Evolutionary conservation across 2,329 filamentous ascomycete genomes (phyloP), one percentile per base, ranked within the genome.

Genomic region (Alternaria sp.): DNA sequence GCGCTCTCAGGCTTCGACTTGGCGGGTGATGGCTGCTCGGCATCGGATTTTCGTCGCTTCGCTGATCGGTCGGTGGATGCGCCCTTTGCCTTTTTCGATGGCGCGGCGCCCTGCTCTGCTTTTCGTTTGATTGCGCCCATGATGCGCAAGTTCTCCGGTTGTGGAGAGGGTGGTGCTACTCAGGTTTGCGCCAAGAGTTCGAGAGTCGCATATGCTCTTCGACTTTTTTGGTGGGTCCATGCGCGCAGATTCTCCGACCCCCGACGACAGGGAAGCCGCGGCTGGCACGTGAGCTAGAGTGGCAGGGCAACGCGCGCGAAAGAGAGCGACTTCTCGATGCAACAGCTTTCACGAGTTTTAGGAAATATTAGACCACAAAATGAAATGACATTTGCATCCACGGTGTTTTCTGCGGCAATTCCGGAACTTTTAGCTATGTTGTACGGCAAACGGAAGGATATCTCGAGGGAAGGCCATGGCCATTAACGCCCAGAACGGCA

Each of bases 81-180:
- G 52, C 61, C 59, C 62, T 76, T 78, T 5, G 76, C 69, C 57
- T 76, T 78, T 61, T 79, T 79, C 5, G 71, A 66, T 23, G 70
- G 71, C 28, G 68, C 66, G 43, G 65, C 67, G 51, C 72, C 70
- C 61, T 73, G 71, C 45, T 81, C 81, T 60, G 83, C 83, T 67
- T 83, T 84, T 59, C 83, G 75, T 73, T 85, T 85, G 13, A 80
- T 71, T 26, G 81, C 77, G 65, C 80, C 81, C 83, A 85, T 85
- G 50, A 60, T 66, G 64, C 57, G 59, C 45, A 40, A 61, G 43
- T 26, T 52, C 52, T 50, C 51, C 53, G 13, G 46, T 36, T 28
- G 52, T 52, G 46, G 47, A 57, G 52, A 46, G 43, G 15, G 43
- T 63, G 32, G 50, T 19, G 59, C 57, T 60, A 58, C 32, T 59